A percentile compares a stretch with the other conserved stretches of the same genome.
Evolutionary conservation across 768 basidiomycete species (phyloP).

Genomic region (Lyophyllum semitale): DNA sequence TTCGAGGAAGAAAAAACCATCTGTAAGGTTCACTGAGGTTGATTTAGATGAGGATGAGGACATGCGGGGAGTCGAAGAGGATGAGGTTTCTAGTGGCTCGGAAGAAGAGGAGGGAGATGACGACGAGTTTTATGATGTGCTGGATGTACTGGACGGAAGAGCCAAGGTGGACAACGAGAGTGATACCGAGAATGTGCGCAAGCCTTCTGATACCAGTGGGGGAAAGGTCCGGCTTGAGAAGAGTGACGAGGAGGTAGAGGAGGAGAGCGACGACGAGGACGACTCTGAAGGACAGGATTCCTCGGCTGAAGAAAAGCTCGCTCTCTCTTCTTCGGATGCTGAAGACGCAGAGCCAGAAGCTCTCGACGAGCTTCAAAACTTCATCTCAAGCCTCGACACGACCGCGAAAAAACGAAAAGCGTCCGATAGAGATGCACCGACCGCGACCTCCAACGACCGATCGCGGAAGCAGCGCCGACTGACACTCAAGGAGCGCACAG

Average conservation of each 20-base stretch:
- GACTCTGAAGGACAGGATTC: constrained; percentile 40
- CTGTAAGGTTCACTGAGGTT: constrained; percentile 53
- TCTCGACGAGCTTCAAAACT: constrained; percentile 68
- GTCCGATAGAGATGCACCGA: constrained; percentile 29
- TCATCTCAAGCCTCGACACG: constrained; percentile 69
- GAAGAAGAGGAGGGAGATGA: constrained; percentile 49
- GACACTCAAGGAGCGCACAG: constrained; percentile 68
- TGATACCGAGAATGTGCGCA: constrained; percentile 31
- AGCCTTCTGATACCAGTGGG: not conserved
- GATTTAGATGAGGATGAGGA: constrained; percentile 66
- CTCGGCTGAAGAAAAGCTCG: constrained; percentile 48
- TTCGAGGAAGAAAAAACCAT: constrained; percentile 27
- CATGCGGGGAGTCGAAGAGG: constrained; percentile 33
- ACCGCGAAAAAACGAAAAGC: constrained; percentile 72
- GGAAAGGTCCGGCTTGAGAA: constrained; percentile 3
- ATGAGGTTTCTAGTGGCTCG: constrained; percentile 35
- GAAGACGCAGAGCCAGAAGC: constrained; percentile 54
- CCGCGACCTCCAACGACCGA: constrained; percentile 23
- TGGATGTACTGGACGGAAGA: constrained; percentile 69
- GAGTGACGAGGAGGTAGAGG: constrained; percentile 10
- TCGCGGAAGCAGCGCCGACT: constrained; percentile 56
- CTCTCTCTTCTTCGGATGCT: constrained; percentile 50
- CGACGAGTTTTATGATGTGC: constrained; percentile 61
- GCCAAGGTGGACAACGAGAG: constrained; percentile 47
- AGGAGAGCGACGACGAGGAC: constrained; percentile 30